These are phyloP conservation scores for Thelonectria blattea DNA, from an alignment of 2,329 filamentous ascomycete genomes.

Conservation along the genomic window DNA sequence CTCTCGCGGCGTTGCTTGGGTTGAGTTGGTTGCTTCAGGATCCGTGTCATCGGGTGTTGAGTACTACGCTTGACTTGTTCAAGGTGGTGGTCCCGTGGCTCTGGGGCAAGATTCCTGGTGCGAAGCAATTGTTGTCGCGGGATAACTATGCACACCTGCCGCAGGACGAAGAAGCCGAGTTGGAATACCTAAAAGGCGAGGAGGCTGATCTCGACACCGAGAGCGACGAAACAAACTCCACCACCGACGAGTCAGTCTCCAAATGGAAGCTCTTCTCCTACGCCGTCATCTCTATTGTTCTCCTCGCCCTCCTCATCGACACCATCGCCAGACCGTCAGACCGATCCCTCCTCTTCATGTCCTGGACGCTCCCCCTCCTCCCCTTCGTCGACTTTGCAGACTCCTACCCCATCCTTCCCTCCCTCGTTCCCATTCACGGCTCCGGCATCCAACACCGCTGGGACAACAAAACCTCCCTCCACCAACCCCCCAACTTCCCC, in stretches of 20 bases:
- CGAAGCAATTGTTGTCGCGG: background rate
- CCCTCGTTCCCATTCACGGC: slow-evolving; percentile 31
- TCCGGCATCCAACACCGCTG: slow-evolving; percentile 34
- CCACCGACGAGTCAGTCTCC: background rate
- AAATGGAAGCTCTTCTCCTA: slow-evolving; percentile 13
- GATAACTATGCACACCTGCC: slow-evolving; percentile 32
- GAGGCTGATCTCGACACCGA: background rate
- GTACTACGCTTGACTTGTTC: slow-evolving; percentile 36
- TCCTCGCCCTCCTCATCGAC: slow-evolving; percentile 33
- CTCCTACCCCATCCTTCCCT: slow-evolving; percentile 36
- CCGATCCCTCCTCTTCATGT: slow-evolving; percentile 43
- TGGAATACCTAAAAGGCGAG: background rate
- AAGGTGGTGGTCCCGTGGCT: slow-evolving; percentile 31
- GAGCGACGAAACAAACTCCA: background rate
- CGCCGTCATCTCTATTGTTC: slow-evolving; percentile 13
- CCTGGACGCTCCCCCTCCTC: slow-evolving; percentile 43
- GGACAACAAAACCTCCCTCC: slow-evolving; percentile 41
- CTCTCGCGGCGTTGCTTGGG: slow-evolving; percentile 22
- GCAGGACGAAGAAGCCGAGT: slow-evolving; percentile 29
- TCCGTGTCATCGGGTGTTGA: slow-evolving; percentile 25
- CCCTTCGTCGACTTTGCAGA: slow-evolving; percentile 43
- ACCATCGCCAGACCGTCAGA: slow-evolving; percentile 37
- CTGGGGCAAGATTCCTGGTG: background rate
- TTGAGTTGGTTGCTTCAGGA: slow-evolving; percentile 38
- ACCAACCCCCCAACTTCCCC: slow-evolving; percentile 23